These are phyloP conservation scores for Lathyrus aphaca DNA, from an alignment of 306 rosid species.

Conservation along the genomic window DNA sequence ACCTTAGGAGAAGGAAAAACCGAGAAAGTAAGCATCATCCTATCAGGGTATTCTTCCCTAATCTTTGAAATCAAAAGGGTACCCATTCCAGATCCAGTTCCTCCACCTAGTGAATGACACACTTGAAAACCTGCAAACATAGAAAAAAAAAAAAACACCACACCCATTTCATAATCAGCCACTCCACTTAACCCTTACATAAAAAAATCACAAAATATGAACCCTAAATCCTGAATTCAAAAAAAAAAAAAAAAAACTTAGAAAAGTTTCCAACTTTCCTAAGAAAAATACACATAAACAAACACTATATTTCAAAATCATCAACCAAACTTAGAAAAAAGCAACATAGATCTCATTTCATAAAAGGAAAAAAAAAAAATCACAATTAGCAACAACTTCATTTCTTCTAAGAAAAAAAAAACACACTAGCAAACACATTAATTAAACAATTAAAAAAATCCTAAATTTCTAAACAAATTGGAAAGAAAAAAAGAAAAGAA, in stretches of 20 bases:
- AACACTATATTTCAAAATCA: neutral
- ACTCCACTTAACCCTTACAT: neutral
- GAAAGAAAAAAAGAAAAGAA: too few species aligned
- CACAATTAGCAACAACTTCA: too few species aligned
- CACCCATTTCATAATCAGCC: neutral
- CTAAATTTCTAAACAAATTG: neutral
- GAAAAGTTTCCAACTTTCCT: neutral
- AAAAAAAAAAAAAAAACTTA: too few species aligned
- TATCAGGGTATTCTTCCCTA: conserved; percentile 22
- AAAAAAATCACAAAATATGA: neutral
- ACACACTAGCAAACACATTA: too few species aligned
- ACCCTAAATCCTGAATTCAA: neutral
- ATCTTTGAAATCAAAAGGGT: conserved; percentile 26
- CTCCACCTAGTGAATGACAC: conserved; percentile 27
- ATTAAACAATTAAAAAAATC: neutral
- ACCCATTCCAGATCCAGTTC: conserved; percentile 32
- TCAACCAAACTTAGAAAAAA: neutral
- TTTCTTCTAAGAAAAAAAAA: too few species aligned
- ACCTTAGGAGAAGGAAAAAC: conserved; percentile 26
- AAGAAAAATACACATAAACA: neutral
- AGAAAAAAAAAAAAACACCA: neutral
- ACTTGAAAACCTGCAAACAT: conserved; percentile 11
- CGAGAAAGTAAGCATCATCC: conserved; percentile 19
- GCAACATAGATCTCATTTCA: neutral
- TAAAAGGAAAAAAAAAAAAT: neutral